Evolutionary conservation across 2,329 filamentous ascomycete genomes (phyloP), one percentile per base, ranked within the genome.

Genomic region (Cercospora zeina): DNA sequence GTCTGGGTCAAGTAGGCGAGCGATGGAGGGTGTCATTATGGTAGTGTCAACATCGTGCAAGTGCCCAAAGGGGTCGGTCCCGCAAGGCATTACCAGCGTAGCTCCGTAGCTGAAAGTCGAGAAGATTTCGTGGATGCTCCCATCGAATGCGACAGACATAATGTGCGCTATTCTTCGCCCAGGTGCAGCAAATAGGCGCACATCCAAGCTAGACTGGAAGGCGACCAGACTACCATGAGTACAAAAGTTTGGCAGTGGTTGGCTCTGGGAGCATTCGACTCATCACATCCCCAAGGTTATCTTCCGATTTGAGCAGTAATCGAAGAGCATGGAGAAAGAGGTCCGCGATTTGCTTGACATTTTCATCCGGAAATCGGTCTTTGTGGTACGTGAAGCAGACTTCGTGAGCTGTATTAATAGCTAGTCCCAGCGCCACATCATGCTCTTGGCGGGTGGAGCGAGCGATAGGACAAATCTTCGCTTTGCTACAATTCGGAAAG

Each of bases 131-230:
- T 57, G 54, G 14, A 57, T 57, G 36, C 34, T 30, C 13, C 54
- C 54, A 31, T 57, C 54, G 34, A 59, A 59, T 7, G 39, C 56
- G 11, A 45, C 39, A 2, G 56, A 59, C 56, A 59, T 59, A n/a
- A 37, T 59, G 21, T 59, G 56, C 33, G 56, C 56, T 16, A 59
- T 50, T 4, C 31, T 42, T 10, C 27, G 14, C 21, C 56, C 56
- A 7, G 56, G 56, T 14, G 16, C 33, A 21, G 56, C 56, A n/a
- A 50, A 50, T 10, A 59, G 27, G 19, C 56, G 39, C 10, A 59
- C 56, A 4, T 59, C 45, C 56, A 34, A 24, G 11, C 50, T 45
- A 19, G 39, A 16, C 30, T 59, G 56, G 39, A 59, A 59, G 19
- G 56, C 56, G 6, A 59, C 45, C 21, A 59, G 56, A 19, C 56